Evolutionary conservation across 768 basidiomycete species (phyloP).

Genomic region (Termitomyces sp.): DNA sequence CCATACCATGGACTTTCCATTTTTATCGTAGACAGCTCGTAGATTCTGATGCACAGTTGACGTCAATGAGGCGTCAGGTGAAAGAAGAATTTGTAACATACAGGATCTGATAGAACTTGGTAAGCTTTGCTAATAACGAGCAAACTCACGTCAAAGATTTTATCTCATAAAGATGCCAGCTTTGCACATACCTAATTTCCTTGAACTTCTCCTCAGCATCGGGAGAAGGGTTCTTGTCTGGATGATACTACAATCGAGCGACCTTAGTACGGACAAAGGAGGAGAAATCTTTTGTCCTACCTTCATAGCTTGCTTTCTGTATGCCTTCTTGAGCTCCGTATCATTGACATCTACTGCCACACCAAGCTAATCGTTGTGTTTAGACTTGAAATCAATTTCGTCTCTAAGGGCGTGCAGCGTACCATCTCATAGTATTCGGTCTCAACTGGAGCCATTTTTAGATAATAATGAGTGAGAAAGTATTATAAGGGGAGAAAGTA

Average conservation of each 20-base stretch:
- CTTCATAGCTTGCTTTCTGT: slow-evolving; percentile 92
- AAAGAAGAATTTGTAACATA: slow-evolving; percentile 31
- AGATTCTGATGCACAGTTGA: slow-evolving; percentile 60
- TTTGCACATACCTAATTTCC: slow-evolving; percentile 71
- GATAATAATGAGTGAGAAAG: slow-evolving; percentile 3
- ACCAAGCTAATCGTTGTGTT: slow-evolving; percentile 47
- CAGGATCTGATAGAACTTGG: slow-evolving; percentile 84
- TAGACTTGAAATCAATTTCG: not conserved
- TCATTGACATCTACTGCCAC: slow-evolving; percentile 73
- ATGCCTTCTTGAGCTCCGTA: slow-evolving; percentile 88
- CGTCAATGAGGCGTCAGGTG: slow-evolving; percentile 2
- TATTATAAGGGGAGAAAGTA: slow-evolving; percentile 9
- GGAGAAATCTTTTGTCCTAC: slow-evolving; percentile 29
- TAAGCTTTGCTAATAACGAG: slow-evolving; percentile 76
- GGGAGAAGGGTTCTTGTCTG: slow-evolving; percentile 91
- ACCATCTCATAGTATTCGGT: slow-evolving; percentile 89
- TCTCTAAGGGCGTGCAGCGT: slow-evolving; percentile 19
- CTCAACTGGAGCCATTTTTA: slow-evolving; percentile 78
- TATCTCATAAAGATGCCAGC: not conserved
- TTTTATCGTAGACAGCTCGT: slow-evolving; percentile 90
- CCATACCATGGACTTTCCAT: slow-evolving; percentile 84
- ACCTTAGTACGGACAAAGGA: not conserved
- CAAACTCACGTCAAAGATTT: not conserved
- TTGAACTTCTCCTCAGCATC: slow-evolving; percentile 97
- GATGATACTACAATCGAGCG: slow-evolving; percentile 65